Base-by-base conservation (phyloP, 73 alveolate species). In the Tetrahymena elliotti region DNA sequence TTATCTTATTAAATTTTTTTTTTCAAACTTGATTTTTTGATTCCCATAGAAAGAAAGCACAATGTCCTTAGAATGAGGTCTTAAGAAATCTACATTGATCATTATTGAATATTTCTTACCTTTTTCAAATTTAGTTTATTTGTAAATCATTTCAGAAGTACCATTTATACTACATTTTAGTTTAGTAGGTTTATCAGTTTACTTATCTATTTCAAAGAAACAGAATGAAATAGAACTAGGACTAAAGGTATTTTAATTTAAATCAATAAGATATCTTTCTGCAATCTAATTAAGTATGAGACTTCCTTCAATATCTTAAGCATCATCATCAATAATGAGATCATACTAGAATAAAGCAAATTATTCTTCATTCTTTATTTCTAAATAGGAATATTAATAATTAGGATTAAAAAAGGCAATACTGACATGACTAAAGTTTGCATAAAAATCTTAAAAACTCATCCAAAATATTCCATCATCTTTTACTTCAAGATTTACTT, bases 381-480 rank as follows among this genome's bases (percentile, higher is more conserved):
- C 54, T 33, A 84, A 84, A 37, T 15, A 84, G 37, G 93, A 84
- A 33, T 84, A 38, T 37, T 37, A 8, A 33, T 84, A 84, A 33
- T 12, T 84, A 9, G 93, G 93, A 35, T 84, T 84, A n/a, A 84
- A 37, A 6, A 20, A 38, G 11, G 82, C 52, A 0, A 38, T 68
- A 33, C 13, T 38, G 6, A 84, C 54, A n/a, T 38, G n/a, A 8
- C 54, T n/a, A 33, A 37, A 84, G 8, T 84, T 84, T n/a, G 18
- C 11, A 84, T 35, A 37, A 11, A 84, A 97, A 93, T 97, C 98
- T 40, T 95, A 95, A 93, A 82, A 97, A 52, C 96, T 93, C 96
- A 97, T 97, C 98, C 98, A 97, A 95, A 97, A 97, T 83, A 97
- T 95, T 6, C 98, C 98, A 54, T 96, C 98, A 94, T 96, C 97